phyloP scores from a whole-genome alignment of 2,329 filamentous ascomycete species.

The Fusarium pseudocircinatum region DNA sequence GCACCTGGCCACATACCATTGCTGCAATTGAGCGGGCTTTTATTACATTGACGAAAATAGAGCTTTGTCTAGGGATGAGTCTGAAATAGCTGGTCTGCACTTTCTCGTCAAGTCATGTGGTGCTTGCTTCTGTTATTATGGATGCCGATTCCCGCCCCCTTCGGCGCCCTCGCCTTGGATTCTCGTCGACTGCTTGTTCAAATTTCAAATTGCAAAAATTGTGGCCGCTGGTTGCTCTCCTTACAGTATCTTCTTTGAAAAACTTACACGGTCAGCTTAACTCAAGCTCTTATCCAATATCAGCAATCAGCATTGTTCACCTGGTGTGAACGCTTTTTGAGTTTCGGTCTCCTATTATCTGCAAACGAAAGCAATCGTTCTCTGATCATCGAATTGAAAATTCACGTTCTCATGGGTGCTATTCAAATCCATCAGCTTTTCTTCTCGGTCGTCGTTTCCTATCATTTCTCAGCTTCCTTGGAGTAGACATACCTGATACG shows the following conservation, averaged over 20 bases:
- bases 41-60: background rate
- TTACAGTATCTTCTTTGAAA: background rate
- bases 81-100: background rate
- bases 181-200: conserved; percentile 13
- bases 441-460: background rate
- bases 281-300: background rate
- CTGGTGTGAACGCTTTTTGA: conserved; percentile 1
- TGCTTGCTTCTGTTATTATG: background rate
- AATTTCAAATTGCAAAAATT: no score
- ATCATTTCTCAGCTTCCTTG: background rate
- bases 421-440: background rate
- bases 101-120: background rate
- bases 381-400: background rate
- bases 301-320: conserved; percentile 9
- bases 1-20: conserved; percentile 22
- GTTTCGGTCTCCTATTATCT: background rate
- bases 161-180: background rate
- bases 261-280: background rate
- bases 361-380: background rate
- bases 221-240: background rate
- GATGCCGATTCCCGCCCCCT: background rate
- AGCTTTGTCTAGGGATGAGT: conserved; percentile 20
- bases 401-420: background rate
- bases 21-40: background rate
- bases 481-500: conserved; percentile 3